Evolutionary conservation across 1,284 basidiomycete genomes (phyloP).

Genomic region (Heterobasidion occidentale): DNA sequence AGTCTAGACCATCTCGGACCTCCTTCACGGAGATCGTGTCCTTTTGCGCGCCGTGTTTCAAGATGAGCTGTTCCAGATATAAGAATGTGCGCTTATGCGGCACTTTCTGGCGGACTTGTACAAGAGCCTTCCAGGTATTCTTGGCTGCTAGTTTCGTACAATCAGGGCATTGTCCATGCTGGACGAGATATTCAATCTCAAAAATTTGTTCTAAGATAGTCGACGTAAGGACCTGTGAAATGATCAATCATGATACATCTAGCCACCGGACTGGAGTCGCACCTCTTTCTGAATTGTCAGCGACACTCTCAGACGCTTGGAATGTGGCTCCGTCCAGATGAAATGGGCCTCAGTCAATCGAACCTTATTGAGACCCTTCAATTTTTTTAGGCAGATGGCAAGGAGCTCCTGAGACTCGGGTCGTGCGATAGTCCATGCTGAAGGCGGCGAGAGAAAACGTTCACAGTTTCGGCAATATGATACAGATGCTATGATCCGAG

Average conservation of each 20-base stretch:
- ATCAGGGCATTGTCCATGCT: conserved; percentile 93
- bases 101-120: conserved; percentile 97
- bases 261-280: conserved; percentile 9
- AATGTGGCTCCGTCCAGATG: conserved; percentile 99
- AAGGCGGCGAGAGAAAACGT: conserved; percentile 89
- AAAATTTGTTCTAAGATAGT: conserved; percentile 98
- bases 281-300: conserved; percentile 98
- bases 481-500: conserved; percentile 56
- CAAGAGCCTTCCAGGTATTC: conserved; percentile 97
- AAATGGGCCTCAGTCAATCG: conserved; percentile 96
- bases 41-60: conserved; percentile 96
- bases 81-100: conserved; percentile 97
- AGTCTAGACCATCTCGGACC: conserved; percentile 92
- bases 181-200: conserved; percentile 93
- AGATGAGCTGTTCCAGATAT: conserved; percentile 95
- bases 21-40: conserved; percentile 93
- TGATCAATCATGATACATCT: background rate
- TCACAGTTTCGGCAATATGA: conserved; percentile 97
- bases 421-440: conserved; percentile 79
- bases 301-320: conserved; percentile 87
- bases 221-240: conserved; percentile 76
- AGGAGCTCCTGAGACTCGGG: conserved; percentile 93
- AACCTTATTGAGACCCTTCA: conserved; percentile 92
- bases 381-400: conserved; percentile 86
- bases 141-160: conserved; percentile 94